Percentiles rank a stretch among this genome's conserved stretches.
phyloP scores from a whole-genome alignment of 176 grass and related monocot species.

The sorghum (Sorghum bicolor) region DNA sequence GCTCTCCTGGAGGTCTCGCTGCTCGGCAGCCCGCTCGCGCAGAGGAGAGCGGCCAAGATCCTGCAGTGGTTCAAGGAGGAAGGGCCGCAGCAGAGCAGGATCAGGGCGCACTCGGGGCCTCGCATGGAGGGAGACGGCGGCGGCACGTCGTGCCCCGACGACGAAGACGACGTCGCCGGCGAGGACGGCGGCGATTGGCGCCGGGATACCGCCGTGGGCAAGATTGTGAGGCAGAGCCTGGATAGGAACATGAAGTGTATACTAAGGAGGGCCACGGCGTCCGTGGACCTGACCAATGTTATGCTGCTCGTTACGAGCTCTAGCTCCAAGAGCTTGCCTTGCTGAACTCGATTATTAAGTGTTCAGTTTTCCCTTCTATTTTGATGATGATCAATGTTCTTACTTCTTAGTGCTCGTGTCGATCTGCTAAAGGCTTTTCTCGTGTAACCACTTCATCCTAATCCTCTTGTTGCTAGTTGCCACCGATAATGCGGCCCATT shows the following conservation, averaged over 20 bases:
- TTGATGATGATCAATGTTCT: no score
- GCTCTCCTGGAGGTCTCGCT: conserved; percentile 61
- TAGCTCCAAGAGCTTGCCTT: conserved; percentile 95
- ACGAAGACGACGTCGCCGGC: neutral
- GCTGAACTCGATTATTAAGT: conserved; percentile 16
- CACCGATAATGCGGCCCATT: no score
- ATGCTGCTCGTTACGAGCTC: conserved; percentile 53
- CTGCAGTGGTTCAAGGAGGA: conserved; percentile 77
- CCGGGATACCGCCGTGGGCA: conserved; percentile 36
- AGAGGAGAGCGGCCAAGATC: conserved; percentile 64
- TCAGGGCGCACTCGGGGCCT: conserved; percentile 61
- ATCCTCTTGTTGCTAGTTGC: no score
- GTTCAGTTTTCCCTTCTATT: neutral
- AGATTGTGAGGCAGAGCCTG: conserved; percentile 78
- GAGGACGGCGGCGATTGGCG: neutral
- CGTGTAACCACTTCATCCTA: no score
- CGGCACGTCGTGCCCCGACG: neutral
- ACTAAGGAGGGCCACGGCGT: conserved; percentile 45
- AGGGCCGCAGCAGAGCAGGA: neutral
- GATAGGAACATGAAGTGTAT: conserved; percentile 73
- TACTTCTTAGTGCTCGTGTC: no score
- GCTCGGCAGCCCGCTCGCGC: conserved; percentile 58
- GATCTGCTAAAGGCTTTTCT: no score
- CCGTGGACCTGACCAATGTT: conserved; percentile 48
- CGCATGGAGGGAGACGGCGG: conserved; percentile 16